These are phyloP conservation scores for Kluyveromyces sp. DNA, from an alignment of 1,139 yeast genomes.

Conservation along the genomic window DNA sequence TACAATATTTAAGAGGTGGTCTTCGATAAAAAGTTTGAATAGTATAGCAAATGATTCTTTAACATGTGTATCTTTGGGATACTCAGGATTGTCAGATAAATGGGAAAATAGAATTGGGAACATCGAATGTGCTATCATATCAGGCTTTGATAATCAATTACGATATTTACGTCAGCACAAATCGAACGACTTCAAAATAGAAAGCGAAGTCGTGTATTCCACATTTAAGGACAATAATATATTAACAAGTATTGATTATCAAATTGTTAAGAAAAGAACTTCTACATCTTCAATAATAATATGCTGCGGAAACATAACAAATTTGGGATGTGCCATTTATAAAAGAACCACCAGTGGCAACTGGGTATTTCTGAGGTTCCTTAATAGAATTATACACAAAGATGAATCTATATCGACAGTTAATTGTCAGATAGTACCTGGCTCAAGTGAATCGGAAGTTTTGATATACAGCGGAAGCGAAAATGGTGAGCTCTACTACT, in stretches of 20 bases:
- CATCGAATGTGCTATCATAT: slow-evolving; percentile 10
- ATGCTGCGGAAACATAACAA: slow-evolving; percentile 13
- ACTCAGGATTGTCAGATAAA: neutral
- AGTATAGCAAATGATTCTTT: slow-evolving; percentile 7
- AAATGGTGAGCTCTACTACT: slow-evolving; percentile 13
- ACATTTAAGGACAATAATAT: slow-evolving; percentile 4
- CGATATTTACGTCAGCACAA: neutral
- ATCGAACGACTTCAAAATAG: neutral
- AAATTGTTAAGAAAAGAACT: slow-evolving; percentile 12
- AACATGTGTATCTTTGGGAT: slow-evolving; percentile 5
- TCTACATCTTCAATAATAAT: slow-evolving; percentile 8
- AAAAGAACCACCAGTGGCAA: slow-evolving; percentile 15
- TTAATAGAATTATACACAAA: slow-evolving; percentile 3
- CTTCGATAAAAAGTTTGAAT: neutral
- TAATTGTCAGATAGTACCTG: slow-evolving; percentile 11
- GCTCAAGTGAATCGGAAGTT: neutral
- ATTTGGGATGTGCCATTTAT: slow-evolving; percentile 17
- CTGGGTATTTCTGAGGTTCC: slow-evolving; percentile 15
- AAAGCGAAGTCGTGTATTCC: slow-evolving; percentile 1
- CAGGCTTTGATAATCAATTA: slow-evolving; percentile 16
- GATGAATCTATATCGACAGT: slow-evolving; percentile 12
- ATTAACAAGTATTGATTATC: slow-evolving; percentile 13
- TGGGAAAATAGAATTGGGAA: slow-evolving; percentile 6
- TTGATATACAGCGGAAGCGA: slow-evolving; percentile 15
- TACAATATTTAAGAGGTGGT: slow-evolving; percentile 7